Evolutionary conservation across 2,329 filamentous ascomycete genomes (phyloP), one percentile per base, ranked within the genome.

Genomic region (Trichophaea hybrida): DNA sequence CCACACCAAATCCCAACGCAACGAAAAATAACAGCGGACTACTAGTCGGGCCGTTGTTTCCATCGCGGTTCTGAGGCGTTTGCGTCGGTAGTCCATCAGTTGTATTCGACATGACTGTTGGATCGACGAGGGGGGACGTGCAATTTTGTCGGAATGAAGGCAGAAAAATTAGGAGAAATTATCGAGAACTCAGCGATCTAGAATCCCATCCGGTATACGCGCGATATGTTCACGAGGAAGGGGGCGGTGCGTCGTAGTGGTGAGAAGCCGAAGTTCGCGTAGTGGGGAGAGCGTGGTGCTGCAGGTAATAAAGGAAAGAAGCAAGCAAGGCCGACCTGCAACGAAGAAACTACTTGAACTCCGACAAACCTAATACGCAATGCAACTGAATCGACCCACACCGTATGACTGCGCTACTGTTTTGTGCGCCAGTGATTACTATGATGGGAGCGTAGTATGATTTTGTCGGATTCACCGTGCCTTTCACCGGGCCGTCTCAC

Each of bases 1-100:
- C 93, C 17, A 98, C 93, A 68, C 93, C 93, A 69, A 98, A 97
- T 4, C 93, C 93, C 34, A 98, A 77, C 13, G 93, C 91, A 59
- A 97, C 89, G 71, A 97, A 96, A 75, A 97, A 97, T 5, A 93
- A 76, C 59, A 93, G 73, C 43, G 86, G 86, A 40, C 85, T 89
- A 70, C 79, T 86, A 49, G 82, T 85, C 38, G 76, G 61, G 5
- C 61, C 59, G 44, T 17, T 59, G 48, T 44, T 44, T 7, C 52
- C 55, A 15, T 55, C 57, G 12, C 58, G 15, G 12, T 43, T 50
- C 10, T 10, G 6, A 4, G 24, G 6, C 33, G 33, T 10, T 35
- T 56, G 5, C 10, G 52, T 37, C 24, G 56, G 40, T 4, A 10
- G 38, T 43, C n/a, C n/a, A 10, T 2, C 12, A 38, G 33, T 37